phyloP scores from a whole-genome alignment of 371 early-diverging fungal species.

The Mucor sp. region DNA sequence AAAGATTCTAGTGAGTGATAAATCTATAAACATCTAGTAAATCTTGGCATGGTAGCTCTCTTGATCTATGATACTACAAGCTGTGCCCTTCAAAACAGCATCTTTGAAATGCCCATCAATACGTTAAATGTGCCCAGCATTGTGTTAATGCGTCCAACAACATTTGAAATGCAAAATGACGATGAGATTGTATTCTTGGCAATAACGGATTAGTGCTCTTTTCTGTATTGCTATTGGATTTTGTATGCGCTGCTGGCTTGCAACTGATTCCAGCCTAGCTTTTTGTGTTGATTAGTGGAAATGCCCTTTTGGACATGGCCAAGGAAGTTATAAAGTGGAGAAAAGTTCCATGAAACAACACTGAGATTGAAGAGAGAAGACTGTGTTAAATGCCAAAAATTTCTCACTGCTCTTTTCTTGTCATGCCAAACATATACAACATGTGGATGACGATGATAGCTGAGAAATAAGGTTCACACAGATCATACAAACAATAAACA shows the following conservation, averaged over 20 bases:
- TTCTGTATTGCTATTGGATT: not conserved
- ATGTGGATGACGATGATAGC: not conserved
- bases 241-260: not conserved
- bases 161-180: not conserved
- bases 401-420: not conserved
- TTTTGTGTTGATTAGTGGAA: not conserved
- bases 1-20: not conserved
- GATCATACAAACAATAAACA: not conserved
- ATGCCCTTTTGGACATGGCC: not conserved
- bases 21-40: no score
- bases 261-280: not conserved
- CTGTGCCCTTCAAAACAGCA: not conserved
- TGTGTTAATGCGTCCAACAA: no score
- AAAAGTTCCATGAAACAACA: not conserved
- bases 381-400: not conserved
- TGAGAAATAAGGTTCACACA: not conserved
- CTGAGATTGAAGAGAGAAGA: not conserved
- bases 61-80: not conserved
- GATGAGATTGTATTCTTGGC: not conserved
- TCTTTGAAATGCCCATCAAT: no score
- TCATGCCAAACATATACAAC: not conserved
- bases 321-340: not conserved
- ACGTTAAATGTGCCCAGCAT: no score
- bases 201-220: not conserved
- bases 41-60: not conserved